phyloP scores from a whole-genome alignment of 148 eudicot species.

The Limonium bicolor region DNA sequence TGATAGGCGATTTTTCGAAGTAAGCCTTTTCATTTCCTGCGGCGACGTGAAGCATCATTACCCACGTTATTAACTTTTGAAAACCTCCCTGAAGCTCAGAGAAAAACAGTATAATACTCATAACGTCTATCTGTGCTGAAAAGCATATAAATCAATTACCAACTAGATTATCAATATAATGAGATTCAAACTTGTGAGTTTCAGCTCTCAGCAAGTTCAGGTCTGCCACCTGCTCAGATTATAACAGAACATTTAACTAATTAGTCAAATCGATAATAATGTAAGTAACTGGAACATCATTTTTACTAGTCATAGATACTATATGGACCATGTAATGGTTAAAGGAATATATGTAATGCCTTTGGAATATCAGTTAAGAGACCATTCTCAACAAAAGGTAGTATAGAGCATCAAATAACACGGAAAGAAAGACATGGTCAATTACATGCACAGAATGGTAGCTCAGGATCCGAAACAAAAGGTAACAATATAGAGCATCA shows the following conservation, averaged over 20 bases:
- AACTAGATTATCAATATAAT: slow-evolving; percentile 60
- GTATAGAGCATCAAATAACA: too few species aligned
- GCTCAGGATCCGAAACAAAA: slow-evolving; percentile 2
- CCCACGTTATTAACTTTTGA: neutral
- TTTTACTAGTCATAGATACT: too few species aligned
- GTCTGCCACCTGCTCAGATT: slow-evolving; percentile 49
- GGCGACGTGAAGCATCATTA: slow-evolving; percentile 3
- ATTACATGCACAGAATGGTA: too few species aligned
- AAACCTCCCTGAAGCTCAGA: neutral
- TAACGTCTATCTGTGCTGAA: neutral
- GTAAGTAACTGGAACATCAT: neutral
- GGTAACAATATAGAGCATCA: neutral
- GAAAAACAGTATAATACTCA: neutral
- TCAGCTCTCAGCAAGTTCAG: slow-evolving; percentile 53
- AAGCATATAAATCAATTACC: slow-evolving; percentile 29
- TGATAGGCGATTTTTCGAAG: slow-evolving; percentile 73
- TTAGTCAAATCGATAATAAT: neutral
- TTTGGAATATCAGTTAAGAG: too few species aligned
- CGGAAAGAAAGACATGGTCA: too few species aligned
- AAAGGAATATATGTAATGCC: too few species aligned
- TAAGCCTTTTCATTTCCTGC: slow-evolving; percentile 60
- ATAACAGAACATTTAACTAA: neutral
- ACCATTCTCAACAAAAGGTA: too few species aligned
- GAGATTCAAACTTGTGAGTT: slow-evolving; percentile 86
- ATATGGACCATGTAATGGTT: too few species aligned